These are phyloP conservation scores for Waltergamsia citrina DNA, from an alignment of 2,329 filamentous ascomycete genomes.

Conservation along the genomic window DNA sequence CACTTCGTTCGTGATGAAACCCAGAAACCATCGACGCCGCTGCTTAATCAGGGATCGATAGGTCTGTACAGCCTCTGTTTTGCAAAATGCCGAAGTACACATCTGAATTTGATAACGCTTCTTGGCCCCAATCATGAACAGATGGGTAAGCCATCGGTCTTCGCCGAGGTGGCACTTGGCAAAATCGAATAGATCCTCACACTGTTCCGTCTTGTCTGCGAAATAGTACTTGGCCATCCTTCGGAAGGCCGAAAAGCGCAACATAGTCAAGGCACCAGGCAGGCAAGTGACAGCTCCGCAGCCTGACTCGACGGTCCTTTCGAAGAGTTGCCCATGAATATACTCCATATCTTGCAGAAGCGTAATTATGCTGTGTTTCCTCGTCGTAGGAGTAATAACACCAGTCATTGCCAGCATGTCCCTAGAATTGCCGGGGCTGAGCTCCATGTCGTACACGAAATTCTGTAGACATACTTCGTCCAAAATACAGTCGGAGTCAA, in stretches of 20 bases:
- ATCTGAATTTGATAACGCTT: conserved; percentile 93
- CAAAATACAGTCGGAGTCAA: conserved; percentile 93
- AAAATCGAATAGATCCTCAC: conserved; percentile 92
- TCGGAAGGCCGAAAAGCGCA: conserved; percentile 91
- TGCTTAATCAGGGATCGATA: conserved; percentile 84
- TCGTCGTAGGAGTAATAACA: conserved; percentile 89
- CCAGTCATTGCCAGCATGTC: conserved; percentile 98
- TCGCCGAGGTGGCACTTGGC: conserved; percentile 93
- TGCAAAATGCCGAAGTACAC: conserved; percentile 96
- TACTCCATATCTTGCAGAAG: conserved; percentile 97
- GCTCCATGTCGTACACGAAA: conserved; percentile 97
- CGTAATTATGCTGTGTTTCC: conserved; percentile 81
- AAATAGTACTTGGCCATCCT: conserved; percentile 99
- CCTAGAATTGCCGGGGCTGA: conserved; percentile 82
- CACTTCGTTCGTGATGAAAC: conserved; percentile 95
- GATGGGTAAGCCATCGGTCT: conserved; percentile 92
- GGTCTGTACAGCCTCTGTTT: conserved; percentile 91
- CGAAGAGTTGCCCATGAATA: conserved; percentile 91
- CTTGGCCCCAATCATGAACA: conserved; percentile 97
- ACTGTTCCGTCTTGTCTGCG: conserved; percentile 90
- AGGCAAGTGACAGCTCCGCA: conserved; percentile 93
- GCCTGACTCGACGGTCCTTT: conserved; percentile 88
- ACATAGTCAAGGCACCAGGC: conserved; percentile 87
- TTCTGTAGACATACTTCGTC: conserved; percentile 90
- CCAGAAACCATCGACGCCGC: conserved; percentile 89